Evolutionary conservation across 805 yeast genomes (phyloP).

Genomic region (Ogataea parapolymorpha): DNA sequence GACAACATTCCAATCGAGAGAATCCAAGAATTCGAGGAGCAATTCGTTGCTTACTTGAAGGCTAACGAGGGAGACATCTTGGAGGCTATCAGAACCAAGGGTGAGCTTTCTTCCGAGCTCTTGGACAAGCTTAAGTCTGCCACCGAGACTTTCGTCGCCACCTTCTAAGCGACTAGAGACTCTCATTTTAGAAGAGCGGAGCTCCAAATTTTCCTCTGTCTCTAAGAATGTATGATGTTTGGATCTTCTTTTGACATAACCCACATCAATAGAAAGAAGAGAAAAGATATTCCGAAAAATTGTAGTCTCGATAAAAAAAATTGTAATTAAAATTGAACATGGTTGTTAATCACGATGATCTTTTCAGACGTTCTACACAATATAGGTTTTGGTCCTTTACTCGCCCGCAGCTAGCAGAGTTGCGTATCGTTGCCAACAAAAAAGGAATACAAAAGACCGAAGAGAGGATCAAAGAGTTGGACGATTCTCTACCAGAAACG

Average conservation of each 20-base stretch:
- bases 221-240: conserved; percentile 20
- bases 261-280: conserved; percentile 19
- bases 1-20: conserved; percentile 81
- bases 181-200: conserved; percentile 18
- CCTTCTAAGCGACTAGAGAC: conserved; percentile 53
- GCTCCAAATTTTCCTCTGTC: conserved; percentile 5
- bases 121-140: conserved; percentile 85
- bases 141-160: conserved; percentile 88
- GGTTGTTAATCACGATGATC: conserved; percentile 69
- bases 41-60: conserved; percentile 89
- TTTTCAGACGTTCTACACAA: conserved; percentile 85
- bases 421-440: conserved; percentile 49
- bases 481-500: conserved; percentile 18
- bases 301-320: conserved; percentile 3
- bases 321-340: neutral
- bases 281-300: conserved; percentile 18
- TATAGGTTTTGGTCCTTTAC: conserved; percentile 84
- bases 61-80: conserved; percentile 83
- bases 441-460: conserved; percentile 45
- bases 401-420: conserved; percentile 46
- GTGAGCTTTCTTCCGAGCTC: conserved; percentile 85
- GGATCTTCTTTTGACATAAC: conserved; percentile 21
- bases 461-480: conserved; percentile 21
- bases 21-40: conserved; percentile 86
- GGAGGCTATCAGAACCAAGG: conserved; percentile 79